A percentile compares a stretch with the other conserved stretches of the same genome.
These are phyloP conservation scores for Fusarium bactridioides DNA, from an alignment of 2,329 filamentous ascomycete genomes.

Conservation along the genomic window DNA sequence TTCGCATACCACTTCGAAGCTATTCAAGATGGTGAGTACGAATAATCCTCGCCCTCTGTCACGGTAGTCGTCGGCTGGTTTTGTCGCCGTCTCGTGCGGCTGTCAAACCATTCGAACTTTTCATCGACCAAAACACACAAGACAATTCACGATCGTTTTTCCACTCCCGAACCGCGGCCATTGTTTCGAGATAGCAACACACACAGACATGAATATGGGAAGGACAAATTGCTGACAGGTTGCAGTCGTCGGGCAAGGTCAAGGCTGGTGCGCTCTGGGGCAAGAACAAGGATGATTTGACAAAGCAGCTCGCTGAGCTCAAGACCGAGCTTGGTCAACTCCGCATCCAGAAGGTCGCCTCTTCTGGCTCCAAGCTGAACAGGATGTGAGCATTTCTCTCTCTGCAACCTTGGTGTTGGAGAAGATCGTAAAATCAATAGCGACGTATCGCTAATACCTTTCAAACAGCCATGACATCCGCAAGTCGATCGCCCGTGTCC, in stretches of 20 bases:
- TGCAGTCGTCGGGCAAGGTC: conserved; percentile 70
- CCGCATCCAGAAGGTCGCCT: conserved; percentile 98
- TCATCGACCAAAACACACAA: conserved; percentile 26
- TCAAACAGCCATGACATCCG: conserved; percentile 88
- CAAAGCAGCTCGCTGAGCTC: conserved; percentile 92
- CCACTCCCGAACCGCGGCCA: conserved; percentile 17
- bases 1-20: conserved; percentile 53
- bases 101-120: conserved; percentile 25
- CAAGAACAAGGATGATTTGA: conserved; percentile 99
- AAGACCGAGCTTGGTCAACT: conserved; percentile 97
- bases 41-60: conserved; percentile 28
- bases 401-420: background rate
- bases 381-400: conserved; percentile 77
- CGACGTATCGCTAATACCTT: conserved; percentile 30
- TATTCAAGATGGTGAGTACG: conserved; percentile 59
- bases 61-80: conserved; percentile 19
- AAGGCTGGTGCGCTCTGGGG: conserved; percentile 97
- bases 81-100: conserved; percentile 25
- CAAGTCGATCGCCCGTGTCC: conserved; percentile 98
- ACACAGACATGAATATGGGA: conserved; percentile 15
- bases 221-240: conserved; percentile 43
- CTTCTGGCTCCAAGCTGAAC: conserved; percentile 93
- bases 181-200: conserved; percentile 24
- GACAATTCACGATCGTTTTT: conserved; percentile 32
- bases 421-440: background rate